phyloP scores from a whole-genome alignment of 1,284 basidiomycete genomes.

The Austroboletus olivaceoglutinosus region DNA sequence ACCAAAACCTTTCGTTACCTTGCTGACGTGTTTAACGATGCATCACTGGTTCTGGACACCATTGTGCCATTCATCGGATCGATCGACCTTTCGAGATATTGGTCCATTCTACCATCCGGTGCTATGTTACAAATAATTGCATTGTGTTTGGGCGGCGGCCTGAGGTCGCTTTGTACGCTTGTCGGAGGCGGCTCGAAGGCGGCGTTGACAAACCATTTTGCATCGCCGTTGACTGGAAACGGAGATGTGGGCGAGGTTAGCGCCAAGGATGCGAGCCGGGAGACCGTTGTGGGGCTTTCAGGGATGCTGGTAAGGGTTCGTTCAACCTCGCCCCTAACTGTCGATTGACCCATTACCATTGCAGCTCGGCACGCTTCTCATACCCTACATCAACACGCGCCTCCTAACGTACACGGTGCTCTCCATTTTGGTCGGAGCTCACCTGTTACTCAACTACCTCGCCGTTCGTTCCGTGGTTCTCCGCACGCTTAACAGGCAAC shows the following conservation, averaged over 20 bases:
- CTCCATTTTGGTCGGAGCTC: conserved; percentile 48
- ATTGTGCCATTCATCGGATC: conserved; percentile 54
- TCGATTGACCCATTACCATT: conserved; percentile 6
- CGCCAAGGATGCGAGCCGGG: conserved; percentile 69
- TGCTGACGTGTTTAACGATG: conserved; percentile 67
- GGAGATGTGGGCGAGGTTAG: conserved; percentile 69
- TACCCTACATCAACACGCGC: conserved; percentile 52
- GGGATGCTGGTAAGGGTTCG: conserved; percentile 59
- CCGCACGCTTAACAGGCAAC: conserved; percentile 58
- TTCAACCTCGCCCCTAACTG: background rate
- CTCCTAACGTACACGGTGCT: conserved; percentile 51
- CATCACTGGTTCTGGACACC: conserved; percentile 55
- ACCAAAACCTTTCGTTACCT: conserved; percentile 69
- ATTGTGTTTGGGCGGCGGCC: conserved; percentile 55
- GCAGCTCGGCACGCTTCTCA: conserved; percentile 56
- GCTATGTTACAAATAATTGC: conserved; percentile 44
- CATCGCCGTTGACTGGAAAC: conserved; percentile 43
- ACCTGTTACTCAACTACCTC: conserved; percentile 58
- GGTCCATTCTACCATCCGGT: conserved; percentile 24
- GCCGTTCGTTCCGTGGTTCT: conserved; percentile 57
- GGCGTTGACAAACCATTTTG: conserved; percentile 65
- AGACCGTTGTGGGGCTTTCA: conserved; percentile 62
- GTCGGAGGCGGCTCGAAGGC: conserved; percentile 66
- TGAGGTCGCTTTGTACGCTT: conserved; percentile 58
- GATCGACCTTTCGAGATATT: conserved; percentile 22